phyloP scores from a whole-genome alignment of 352 stramenopile genomes.

The Phytophthora melonis region DNA sequence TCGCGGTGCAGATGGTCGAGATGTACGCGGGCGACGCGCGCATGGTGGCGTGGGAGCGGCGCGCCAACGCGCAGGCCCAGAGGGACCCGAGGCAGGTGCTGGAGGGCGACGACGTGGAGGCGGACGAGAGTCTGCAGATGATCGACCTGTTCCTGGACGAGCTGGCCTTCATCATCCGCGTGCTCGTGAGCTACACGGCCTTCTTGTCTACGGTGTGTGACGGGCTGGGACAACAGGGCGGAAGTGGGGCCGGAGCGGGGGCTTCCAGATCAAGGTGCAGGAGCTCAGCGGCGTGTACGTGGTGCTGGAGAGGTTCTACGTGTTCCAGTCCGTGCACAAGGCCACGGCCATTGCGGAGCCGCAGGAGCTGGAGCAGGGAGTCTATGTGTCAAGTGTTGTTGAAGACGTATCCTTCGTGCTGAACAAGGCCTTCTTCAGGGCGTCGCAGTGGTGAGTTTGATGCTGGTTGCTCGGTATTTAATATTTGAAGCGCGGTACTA shows the following conservation, averaged over 20 bases:
- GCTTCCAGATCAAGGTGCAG: constrained; percentile 71
- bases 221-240: constrained; percentile 48
- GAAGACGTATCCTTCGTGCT: constrained; percentile 89
- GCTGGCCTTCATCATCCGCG: constrained; percentile 76
- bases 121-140: constrained; percentile 90
- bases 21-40: constrained; percentile 79
- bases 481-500: neutral
- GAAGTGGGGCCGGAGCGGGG: constrained; percentile 11
- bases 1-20: constrained; percentile 73
- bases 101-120: constrained; percentile 48
- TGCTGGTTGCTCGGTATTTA: neutral
- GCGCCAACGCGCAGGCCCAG: constrained; percentile 67
- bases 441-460: constrained; percentile 68
- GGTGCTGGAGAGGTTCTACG: constrained; percentile 85
- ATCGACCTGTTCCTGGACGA: constrained; percentile 87
- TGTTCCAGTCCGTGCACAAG: constrained; percentile 89
- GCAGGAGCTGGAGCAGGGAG: constrained; percentile 69
- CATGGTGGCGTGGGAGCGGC: constrained; percentile 81
- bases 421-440: constrained; percentile 83
- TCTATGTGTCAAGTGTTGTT: constrained; percentile 85
- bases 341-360: constrained; percentile 83
- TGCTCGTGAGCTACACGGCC: constrained; percentile 72
- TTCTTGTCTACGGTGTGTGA: constrained; percentile 69
- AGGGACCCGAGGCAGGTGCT: constrained; percentile 41
- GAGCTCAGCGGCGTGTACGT: constrained; percentile 86